Conservation (phyloP, 805 yeast species). For the Candida vartiovaarae region DNA sequence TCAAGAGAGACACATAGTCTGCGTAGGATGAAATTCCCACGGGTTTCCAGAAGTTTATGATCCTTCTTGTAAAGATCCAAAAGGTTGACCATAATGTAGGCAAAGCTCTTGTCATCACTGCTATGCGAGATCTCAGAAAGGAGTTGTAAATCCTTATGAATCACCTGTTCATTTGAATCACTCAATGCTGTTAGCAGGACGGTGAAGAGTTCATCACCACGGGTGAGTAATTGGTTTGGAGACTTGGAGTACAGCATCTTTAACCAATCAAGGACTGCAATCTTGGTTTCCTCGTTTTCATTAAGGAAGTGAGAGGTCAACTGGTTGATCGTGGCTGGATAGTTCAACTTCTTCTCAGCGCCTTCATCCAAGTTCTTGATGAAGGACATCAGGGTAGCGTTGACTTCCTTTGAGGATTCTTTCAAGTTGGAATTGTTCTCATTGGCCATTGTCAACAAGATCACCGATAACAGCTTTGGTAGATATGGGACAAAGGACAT, state of each 20-base stretch:
- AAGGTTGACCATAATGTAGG: conserved; percentile 65
- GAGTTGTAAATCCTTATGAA: conserved; percentile 62
- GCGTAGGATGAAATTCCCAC: conserved; percentile 79
- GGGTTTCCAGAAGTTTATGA: conserved; percentile 52
- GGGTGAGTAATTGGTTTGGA: conserved; percentile 47
- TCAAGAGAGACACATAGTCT: conserved; percentile 76
- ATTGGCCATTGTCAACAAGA: conserved; percentile 54
- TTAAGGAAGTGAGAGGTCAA: conserved; percentile 65
- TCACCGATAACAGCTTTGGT: conserved; percentile 65
- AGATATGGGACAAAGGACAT: conserved; percentile 64
- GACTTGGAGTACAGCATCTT: conserved; percentile 70
- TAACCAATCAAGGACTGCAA: conserved; percentile 87
- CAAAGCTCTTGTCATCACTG: conserved; percentile 69
- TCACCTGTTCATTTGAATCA: conserved; percentile 70
- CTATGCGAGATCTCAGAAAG: conserved; percentile 67
- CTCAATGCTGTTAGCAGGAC: conserved; percentile 68
- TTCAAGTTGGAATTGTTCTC: conserved; percentile 37
- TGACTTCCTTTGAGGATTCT: conserved; percentile 49
- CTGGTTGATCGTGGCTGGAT: conserved; percentile 58
- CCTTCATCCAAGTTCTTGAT: conserved; percentile 25
- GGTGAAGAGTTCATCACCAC: conserved; percentile 54
- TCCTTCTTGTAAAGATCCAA: conserved; percentile 66
- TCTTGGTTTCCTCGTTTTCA: conserved; percentile 73
- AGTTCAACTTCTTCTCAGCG: conserved; percentile 35
- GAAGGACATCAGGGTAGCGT: conserved; percentile 46